Base-by-base conservation (phyloP, 1,139 yeast species). In the Hyphopichia wangnamkhiaoensis region DNA sequence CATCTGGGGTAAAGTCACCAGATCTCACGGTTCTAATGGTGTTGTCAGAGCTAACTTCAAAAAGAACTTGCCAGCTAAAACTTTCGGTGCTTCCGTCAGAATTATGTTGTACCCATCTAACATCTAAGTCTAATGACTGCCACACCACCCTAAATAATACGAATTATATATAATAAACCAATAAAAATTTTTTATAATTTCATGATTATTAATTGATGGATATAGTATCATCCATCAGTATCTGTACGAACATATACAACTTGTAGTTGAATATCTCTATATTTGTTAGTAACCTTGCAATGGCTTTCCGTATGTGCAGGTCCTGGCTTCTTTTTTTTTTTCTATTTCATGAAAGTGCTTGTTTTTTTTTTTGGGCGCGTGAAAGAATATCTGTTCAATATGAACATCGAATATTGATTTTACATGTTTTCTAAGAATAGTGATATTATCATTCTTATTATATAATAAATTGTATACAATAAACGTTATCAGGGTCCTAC, bases 101-200 rank as follows among this genome's bases (percentile, higher is more conserved):
- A 84, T 93, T 82, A 90, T 93, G 95, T 91, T 93, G 79, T 93
- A 93, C 89, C 98, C 98, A 79, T 93, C 98, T 63, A 91, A 86
- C 95, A 93, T 93, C 85, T 93, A 91, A 88, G 47, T 42, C 37
- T 37, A 43, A 32, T 41, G 10, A 21, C 24, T 21, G 10, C 24
- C 24, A 21, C 7, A 21, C 24, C 24, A 7, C 10, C 24, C 24
- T 31, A 32, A 23, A 32, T 32, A 32, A 21, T 21, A 32, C 27
- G 34, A 23, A 23, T 23, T 32, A 32, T 32, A 32, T 32, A 32
- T 32, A 19, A 32, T 32, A 32, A 29, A 29, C 12, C 14, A 29
- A 32, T 23, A 20, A 6, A 32, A 32, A 32, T 15, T 18, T 6
- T 18, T n/a, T 31, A 19, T 19, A 20, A 31, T 31, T 30, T 30